Percentiles rank a stretch among this genome's conserved stretches.
Evolutionary conservation across 2,329 filamentous ascomycete species (phyloP).

Genomic region (Metarhizium sp.): DNA sequence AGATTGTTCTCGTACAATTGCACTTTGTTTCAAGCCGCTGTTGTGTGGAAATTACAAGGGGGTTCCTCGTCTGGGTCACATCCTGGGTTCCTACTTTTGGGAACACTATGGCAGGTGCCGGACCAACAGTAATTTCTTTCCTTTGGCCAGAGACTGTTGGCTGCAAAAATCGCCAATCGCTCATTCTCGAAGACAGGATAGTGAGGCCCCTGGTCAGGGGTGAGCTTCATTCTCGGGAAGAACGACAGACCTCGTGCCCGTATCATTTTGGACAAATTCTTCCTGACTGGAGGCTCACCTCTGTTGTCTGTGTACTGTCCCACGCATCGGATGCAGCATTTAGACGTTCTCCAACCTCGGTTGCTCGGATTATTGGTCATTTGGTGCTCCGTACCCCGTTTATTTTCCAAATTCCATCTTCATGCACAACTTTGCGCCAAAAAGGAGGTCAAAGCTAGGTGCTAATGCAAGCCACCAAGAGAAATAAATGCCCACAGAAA

Average conservation of each 20-base stretch:
- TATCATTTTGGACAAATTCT: background rate
- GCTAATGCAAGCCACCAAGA: background rate
- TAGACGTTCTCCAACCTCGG: no score
- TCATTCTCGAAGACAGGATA: background rate
- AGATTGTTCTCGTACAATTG: background rate
- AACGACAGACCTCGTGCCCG: background rate
- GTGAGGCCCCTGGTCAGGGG: background rate
- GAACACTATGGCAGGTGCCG: background rate
- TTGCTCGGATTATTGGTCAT: background rate
- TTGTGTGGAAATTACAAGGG: background rate
- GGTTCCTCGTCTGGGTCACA: background rate
- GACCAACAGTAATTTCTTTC: background rate
- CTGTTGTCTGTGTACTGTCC: no score
- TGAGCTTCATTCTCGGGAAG: background rate
- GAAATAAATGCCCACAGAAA: background rate
- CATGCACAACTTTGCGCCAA: background rate
- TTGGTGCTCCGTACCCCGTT: no score
- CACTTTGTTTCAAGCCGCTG: background rate
- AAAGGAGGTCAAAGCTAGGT: background rate
- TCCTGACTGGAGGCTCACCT: no score
- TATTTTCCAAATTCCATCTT: background rate
- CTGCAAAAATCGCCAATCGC: background rate
- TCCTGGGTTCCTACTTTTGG: background rate
- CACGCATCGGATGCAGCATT: no score
- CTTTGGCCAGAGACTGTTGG: background rate